A percentile compares a stretch with the other conserved stretches of the same genome.
phyloP scores from a whole-genome alignment of 805 yeast genomes.

The Metschnikowia gelsemii region DNA sequence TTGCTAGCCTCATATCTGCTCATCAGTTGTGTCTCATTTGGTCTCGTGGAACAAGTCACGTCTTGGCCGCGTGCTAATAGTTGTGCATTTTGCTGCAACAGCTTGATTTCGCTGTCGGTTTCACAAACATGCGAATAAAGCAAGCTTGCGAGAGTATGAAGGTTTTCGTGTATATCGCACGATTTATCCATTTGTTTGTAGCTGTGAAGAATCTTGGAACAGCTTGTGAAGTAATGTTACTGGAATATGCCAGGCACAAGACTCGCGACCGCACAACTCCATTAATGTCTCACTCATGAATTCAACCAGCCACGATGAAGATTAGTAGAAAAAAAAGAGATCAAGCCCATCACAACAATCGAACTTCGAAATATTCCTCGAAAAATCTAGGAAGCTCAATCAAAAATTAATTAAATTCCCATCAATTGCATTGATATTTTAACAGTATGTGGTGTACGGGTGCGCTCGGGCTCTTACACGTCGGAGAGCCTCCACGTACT shows the following conservation, averaged over 20 bases:
- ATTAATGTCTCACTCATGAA: too few species aligned
- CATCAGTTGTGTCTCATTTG: not conserved
- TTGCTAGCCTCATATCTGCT: too few species aligned
- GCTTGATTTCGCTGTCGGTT: constrained; percentile 11
- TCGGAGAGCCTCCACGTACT: constrained; percentile 3
- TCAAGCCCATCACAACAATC: too few species aligned
- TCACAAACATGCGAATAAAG: constrained; percentile 15
- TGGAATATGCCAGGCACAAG: too few species aligned
- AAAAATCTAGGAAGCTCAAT: too few species aligned
- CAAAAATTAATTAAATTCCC: too few species aligned
- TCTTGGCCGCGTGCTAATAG: constrained; percentile 12
- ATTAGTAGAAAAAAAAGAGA: too few species aligned
- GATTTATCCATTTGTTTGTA: constrained; percentile 8
- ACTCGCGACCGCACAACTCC: too few species aligned
- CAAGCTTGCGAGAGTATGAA: constrained; percentile 12
- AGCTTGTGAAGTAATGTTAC: not conserved
- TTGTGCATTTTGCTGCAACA: constrained; percentile 9
- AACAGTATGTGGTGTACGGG: constrained; percentile 12
- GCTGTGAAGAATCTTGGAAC: not conserved
- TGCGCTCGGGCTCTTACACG: constrained; percentile 1
- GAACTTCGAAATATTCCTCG: too few species aligned
- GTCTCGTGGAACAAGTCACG: constrained; percentile 1
- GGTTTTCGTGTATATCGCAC: constrained; percentile 10
- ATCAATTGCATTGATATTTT: not conserved
- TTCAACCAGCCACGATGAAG: too few species aligned